phyloP scores from a whole-genome alignment of 2,329 filamentous ascomycete species.

The Ceratocystis ficicola region DNA sequence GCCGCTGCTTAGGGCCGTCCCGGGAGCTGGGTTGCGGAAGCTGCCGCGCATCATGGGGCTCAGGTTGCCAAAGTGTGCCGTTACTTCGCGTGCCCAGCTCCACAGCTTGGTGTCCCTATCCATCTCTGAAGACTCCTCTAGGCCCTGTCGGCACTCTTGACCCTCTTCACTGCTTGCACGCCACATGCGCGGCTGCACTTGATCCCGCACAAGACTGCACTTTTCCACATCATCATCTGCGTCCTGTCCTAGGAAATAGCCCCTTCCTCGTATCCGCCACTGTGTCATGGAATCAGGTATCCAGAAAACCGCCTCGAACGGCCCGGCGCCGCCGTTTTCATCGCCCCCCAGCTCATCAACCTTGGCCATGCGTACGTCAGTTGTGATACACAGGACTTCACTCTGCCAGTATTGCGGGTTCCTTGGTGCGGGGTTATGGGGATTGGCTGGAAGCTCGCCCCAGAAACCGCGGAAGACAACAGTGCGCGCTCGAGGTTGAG shows the following conservation, averaged over 20 bases:
- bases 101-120: conserved; percentile 33
- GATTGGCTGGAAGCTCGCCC: conserved; percentile 57
- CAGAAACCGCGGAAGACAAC: conserved; percentile 83
- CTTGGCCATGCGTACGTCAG: conserved; percentile 81
- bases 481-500: conserved; percentile 52
- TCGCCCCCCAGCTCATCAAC: conserved; percentile 53
- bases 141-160: conserved; percentile 27
- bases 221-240: conserved; percentile 34
- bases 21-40: conserved; percentile 61
- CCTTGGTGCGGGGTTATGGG: conserved; percentile 56
- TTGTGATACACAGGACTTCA: conserved; percentile 73
- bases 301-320: conserved; percentile 81
- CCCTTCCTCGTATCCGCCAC: conserved; percentile 71
- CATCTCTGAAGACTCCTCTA: conserved; percentile 24
- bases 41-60: conserved; percentile 66
- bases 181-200: neutral
- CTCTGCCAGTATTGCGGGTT: conserved; percentile 61
- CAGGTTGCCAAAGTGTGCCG: conserved; percentile 81
- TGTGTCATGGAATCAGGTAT: conserved; percentile 56
- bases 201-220: neutral
- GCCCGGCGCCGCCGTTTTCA: conserved; percentile 48
- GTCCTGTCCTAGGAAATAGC: conserved; percentile 62
- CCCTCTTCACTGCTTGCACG: neutral
- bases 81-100: conserved; percentile 70
- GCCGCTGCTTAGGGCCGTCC: conserved; percentile 40